phyloP scores from a whole-genome alignment of 2,329 filamentous ascomycete species.

The Neophaeococcomyces mojaviensis region DNA sequence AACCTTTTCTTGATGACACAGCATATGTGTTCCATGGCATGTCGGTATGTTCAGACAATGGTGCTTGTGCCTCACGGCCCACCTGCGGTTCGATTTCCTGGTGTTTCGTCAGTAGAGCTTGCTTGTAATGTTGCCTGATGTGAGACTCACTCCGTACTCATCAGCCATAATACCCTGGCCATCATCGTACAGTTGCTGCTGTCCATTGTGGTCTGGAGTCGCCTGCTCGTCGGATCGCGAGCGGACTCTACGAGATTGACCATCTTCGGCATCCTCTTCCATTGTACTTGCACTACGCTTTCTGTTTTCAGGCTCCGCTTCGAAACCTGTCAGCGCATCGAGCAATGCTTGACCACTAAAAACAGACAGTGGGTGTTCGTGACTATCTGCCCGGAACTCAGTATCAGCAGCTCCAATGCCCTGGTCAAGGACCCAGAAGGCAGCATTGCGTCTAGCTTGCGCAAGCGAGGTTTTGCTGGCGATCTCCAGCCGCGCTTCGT shows the following conservation, averaged over 20 bases:
- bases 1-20: slow-evolving; percentile 49
- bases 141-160: slow-evolving; percentile 28
- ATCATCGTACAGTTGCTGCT: slow-evolving; percentile 20
- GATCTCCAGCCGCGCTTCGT: slow-evolving; percentile 38
- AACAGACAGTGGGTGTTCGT: slow-evolving; percentile 46
- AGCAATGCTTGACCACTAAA: slow-evolving; percentile 53
- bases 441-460: slow-evolving; percentile 56
- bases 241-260: slow-evolving; percentile 26
- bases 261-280: slow-evolving; percentile 21
- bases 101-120: slow-evolving; percentile 5
- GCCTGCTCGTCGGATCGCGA: slow-evolving; percentile 27
- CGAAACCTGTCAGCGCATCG: slow-evolving; percentile 37
- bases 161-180: slow-evolving; percentile 34
- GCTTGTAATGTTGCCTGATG: background rate
- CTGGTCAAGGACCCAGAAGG: slow-evolving; percentile 51
- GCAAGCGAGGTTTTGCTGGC: slow-evolving; percentile 32
- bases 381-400: slow-evolving; percentile 35
- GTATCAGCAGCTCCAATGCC: slow-evolving; percentile 50
- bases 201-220: too few relatives aligned
- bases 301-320: slow-evolving; percentile 7
- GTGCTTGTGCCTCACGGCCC: slow-evolving; percentile 59
- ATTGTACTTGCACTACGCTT: slow-evolving; percentile 27
- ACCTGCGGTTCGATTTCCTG: slow-evolving; percentile 50
- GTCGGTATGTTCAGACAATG: slow-evolving; percentile 59
- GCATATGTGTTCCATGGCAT: slow-evolving; percentile 60